phyloP scores from a whole-genome alignment of 1,284 basidiomycete genomes.

The Lentinus polychrous region DNA sequence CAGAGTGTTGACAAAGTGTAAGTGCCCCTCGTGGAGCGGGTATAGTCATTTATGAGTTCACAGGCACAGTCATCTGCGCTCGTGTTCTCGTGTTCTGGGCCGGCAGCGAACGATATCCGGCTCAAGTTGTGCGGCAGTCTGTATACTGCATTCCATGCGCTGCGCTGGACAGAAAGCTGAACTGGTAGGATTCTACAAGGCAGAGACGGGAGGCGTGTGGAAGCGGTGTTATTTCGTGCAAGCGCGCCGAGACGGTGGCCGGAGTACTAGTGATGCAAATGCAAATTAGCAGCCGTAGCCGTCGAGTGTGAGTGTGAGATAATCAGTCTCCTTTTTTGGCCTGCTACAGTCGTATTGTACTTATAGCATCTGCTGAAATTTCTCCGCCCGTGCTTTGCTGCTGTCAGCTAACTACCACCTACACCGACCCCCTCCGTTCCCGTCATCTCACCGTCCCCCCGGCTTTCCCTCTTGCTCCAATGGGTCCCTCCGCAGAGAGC shows the following conservation, averaged over 20 bases:
- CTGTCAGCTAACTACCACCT: conserved; percentile 17
- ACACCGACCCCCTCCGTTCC: conserved; percentile 12
- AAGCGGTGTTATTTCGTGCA: conserved; percentile 4
- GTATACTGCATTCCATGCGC: too few species aligned
- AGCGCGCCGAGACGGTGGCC: conserved; percentile 3
- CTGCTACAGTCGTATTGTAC: conserved; percentile 21
- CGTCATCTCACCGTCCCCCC: conserved; percentile 17
- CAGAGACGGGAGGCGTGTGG: background rate
- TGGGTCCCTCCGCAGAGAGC: conserved; percentile 27
- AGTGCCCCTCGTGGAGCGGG: conserved; percentile 13
- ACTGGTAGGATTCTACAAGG: too few species aligned
- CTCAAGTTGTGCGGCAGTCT: too few species aligned
- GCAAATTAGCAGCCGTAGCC: conserved; percentile 18
- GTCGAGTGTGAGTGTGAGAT: conserved; percentile 31
- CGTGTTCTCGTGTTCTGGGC: conserved; percentile 12
- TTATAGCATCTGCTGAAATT: conserved; percentile 26
- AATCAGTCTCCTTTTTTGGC: conserved; percentile 23
- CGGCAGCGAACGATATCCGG: background rate
- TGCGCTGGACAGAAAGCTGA: too few species aligned
- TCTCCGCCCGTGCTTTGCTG: conserved; percentile 19
- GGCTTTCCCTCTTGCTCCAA: conserved; percentile 18
- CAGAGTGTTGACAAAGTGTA: conserved; percentile 8
- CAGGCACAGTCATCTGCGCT: conserved; percentile 19
- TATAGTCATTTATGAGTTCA: conserved; percentile 20
- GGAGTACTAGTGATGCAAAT: too few species aligned